Percentiles rank a stretch among this genome's conserved stretches.
These are phyloP conservation scores for Aspergillus caelatus DNA, from an alignment of 2,329 filamentous ascomycete genomes.

Conservation along the genomic window DNA sequence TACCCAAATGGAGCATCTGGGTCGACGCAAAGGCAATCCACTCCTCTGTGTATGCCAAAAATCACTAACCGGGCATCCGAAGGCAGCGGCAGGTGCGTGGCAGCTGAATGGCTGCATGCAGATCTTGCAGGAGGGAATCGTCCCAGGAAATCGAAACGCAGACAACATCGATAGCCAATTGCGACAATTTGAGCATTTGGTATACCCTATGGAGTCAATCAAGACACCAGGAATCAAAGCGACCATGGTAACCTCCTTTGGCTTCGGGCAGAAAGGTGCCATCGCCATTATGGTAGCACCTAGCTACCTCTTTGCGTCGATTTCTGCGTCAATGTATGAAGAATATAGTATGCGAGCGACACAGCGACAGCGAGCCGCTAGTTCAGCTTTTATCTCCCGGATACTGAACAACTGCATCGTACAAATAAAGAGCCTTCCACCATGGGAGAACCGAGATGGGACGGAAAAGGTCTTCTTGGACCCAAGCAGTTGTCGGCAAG, in stretches of 20 bases:
- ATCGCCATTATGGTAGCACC: slow-evolving; percentile 41
- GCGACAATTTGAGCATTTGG: slow-evolving; percentile 32
- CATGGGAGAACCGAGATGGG: slow-evolving; percentile 15
- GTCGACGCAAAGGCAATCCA: slow-evolving; percentile 91
- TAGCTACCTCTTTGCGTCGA: slow-evolving; percentile 38
- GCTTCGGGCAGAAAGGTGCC: slow-evolving; percentile 51
- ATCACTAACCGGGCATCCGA: slow-evolving; percentile 94
- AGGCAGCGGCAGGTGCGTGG: slow-evolving; percentile 97
- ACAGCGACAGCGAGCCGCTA: slow-evolving; percentile 15
- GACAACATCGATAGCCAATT: slow-evolving; percentile 76
- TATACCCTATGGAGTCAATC: slow-evolving; percentile 34
- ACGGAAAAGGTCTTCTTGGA: slow-evolving; percentile 20
- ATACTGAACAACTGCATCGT: slow-evolving; percentile 18
- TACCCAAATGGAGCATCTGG: slow-evolving; percentile 88
- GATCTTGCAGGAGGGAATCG: slow-evolving; percentile 85
- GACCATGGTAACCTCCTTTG: slow-evolving; percentile 46
- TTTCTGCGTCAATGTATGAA: slow-evolving; percentile 16
- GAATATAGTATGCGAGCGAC: slow-evolving; percentile 15
- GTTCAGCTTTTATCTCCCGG: slow-evolving; percentile 13
- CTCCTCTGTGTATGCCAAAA: slow-evolving; percentile 93
- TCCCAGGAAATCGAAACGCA: slow-evolving; percentile 93
- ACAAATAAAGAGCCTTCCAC: slow-evolving; percentile 20
- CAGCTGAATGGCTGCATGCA: slow-evolving; percentile 98
- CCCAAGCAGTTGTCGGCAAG: slow-evolving; percentile 15
- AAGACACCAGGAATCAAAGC: slow-evolving; percentile 34